phyloP scores from a whole-genome alignment of 1,284 basidiomycete genomes.

The Stereum hirsutum region DNA sequence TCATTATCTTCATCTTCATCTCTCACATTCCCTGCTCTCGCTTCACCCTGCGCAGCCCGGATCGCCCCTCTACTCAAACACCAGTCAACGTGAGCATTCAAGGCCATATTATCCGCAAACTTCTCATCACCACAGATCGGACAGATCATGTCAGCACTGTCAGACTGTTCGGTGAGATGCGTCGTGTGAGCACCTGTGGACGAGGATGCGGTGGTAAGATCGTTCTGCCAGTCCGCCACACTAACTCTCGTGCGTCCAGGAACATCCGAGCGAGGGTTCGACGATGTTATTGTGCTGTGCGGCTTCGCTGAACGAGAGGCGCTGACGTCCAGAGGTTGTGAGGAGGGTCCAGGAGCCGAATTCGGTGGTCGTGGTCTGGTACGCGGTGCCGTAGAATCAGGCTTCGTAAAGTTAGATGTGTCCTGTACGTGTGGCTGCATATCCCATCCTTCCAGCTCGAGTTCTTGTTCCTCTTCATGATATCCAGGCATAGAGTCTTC shows the following conservation, averaged over 20 bases:
- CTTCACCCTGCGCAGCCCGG: slow-evolving; percentile 43
- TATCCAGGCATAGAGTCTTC: slow-evolving; percentile 44
- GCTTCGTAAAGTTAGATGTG: not conserved
- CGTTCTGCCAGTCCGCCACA: slow-evolving; percentile 2
- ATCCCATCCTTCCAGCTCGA: too few species aligned
- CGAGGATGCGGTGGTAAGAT: not conserved
- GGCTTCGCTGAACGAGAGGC: too few species aligned
- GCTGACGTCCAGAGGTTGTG: not conserved
- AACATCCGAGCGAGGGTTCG: too few species aligned
- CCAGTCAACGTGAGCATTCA: slow-evolving; percentile 73
- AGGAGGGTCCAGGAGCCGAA: slow-evolving; percentile 2
- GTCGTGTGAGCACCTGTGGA: not conserved
- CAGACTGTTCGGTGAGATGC: not conserved
- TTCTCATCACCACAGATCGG: too few species aligned
- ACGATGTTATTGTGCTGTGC: too few species aligned
- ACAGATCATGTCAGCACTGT: not conserved
- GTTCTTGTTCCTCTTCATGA: slow-evolving; percentile 22
- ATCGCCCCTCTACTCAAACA: slow-evolving; percentile 68
- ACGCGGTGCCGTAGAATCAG: not conserved
- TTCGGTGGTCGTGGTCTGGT: slow-evolving; percentile 1
- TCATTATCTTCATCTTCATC: too few species aligned
- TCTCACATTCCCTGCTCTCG: slow-evolving; percentile 16
- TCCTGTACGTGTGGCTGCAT: slow-evolving; percentile 7
- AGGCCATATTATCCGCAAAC: slow-evolving; percentile 51
- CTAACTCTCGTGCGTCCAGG: too few species aligned